Conservation (phyloP, 2,329 filamentous ascomycete genomes). For the Cytospora piceae region DNA sequence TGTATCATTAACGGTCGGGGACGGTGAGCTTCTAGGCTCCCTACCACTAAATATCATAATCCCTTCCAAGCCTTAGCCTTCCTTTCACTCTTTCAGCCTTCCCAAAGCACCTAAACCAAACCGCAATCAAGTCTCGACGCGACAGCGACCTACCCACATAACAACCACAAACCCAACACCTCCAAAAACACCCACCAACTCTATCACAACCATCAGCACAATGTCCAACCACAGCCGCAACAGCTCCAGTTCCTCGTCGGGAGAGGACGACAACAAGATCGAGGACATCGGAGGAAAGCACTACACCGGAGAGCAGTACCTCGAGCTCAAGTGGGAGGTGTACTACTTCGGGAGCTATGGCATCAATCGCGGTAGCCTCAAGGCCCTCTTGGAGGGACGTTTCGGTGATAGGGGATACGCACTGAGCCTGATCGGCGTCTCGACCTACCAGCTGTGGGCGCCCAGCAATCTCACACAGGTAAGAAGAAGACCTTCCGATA, state of each 20-base stretch:
- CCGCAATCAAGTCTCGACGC: background rate
- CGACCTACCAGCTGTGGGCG: slow-evolving; percentile 1
- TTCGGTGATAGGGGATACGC: background rate
- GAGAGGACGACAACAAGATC: background rate
- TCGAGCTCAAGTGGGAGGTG: background rate
- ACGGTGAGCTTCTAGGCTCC: background rate
- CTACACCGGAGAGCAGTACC: background rate
- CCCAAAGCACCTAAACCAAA: background rate
- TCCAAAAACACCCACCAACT: background rate
- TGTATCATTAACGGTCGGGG: background rate
- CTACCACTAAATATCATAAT: background rate
- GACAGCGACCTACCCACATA: background rate
- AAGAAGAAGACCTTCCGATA: background rate
- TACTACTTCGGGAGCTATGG: background rate
- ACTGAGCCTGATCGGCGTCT: slow-evolving; percentile 2
- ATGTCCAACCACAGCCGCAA: background rate
- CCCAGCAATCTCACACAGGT: background rate
- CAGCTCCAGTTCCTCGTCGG: background rate
- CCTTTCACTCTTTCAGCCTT: background rate
- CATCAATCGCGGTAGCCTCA: background rate
- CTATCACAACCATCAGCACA: background rate
- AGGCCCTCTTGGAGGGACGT: background rate
- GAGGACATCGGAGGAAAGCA: background rate
- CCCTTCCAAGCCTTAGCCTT: background rate
- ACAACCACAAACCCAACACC: background rate